Conservation (phyloP, 78 protist species). For the Dictyostelium brefeldianum region DNA sequence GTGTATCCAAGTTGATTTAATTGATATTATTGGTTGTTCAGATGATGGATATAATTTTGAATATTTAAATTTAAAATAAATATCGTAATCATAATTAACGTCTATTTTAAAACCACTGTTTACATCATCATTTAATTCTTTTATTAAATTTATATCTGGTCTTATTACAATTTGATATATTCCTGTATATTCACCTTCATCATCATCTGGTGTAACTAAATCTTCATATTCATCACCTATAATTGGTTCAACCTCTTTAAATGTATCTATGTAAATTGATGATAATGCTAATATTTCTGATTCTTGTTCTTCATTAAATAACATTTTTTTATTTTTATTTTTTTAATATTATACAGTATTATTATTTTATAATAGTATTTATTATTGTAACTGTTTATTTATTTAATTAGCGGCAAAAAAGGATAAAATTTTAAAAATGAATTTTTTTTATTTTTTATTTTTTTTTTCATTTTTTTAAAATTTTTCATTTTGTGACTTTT, state of each 20-base stretch:
- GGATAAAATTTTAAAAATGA: background rate
- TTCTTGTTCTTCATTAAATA: conserved; percentile 34
- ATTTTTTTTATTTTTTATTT: background rate
- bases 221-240: background rate
- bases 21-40: conserved; percentile 27
- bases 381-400: background rate
- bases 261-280: conserved; percentile 13
- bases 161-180: conserved; percentile 6
- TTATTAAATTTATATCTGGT: background rate
- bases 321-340: no score
- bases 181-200: background rate
- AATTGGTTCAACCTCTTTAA: conserved; percentile 4
- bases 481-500: background rate
- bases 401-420: background rate
- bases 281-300: conserved; percentile 51
- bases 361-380: no score
- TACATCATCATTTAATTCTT: background rate
- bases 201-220: background rate
- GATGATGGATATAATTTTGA: conserved; percentile 19
- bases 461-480: background rate
- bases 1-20: conserved; percentile 29
- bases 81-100: conserved; percentile 11
- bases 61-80: conserved; percentile 34
- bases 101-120: background rate
- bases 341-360: background rate